These are phyloP conservation scores for Monoraphidium neglectum DNA, from an alignment of 139 green algal species.

Conservation along the genomic window DNA sequence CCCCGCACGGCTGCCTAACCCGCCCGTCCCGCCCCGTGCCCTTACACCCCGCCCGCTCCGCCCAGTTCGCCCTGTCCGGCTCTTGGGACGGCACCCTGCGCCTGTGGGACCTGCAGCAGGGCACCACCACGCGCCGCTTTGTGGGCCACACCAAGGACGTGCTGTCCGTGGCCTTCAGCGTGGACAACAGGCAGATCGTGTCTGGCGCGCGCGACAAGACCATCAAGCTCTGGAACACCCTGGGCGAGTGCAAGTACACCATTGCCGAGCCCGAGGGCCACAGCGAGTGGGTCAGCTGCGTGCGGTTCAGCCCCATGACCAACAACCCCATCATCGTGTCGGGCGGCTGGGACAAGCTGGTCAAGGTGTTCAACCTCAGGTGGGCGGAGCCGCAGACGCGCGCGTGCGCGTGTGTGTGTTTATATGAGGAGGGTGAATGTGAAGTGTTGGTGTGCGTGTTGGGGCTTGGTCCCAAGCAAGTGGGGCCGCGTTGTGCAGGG, in stretches of 20 bases:
- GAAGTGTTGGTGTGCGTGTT: no score
- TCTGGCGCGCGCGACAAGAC: constrained; percentile 95
- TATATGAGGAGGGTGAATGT: no score
- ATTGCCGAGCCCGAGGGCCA: constrained; percentile 95
- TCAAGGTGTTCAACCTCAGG: constrained; percentile 69
- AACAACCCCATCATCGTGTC: constrained; percentile 98
- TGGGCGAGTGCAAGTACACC: constrained; percentile 99
- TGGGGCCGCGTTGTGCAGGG: no score
- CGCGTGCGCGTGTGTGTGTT: no score
- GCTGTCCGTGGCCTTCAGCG: constrained; percentile 97
- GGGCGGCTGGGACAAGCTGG: constrained; percentile 98
- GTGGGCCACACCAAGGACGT: constrained; percentile 99
- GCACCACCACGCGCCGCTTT: constrained; percentile 96
- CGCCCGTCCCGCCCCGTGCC: no score
- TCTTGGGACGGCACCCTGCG: constrained; percentile 98
- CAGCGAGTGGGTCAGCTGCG: constrained; percentile 95
- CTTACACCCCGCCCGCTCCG: no score
- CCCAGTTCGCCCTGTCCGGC: constrained; percentile 89
- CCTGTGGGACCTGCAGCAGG: constrained; percentile 98
- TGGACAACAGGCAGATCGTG: constrained; percentile 99
- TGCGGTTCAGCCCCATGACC: constrained; percentile 97
- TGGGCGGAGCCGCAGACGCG: no score
- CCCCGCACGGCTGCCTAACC: no score
- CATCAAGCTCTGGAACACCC: constrained; percentile 99
- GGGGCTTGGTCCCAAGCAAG: no score